Evolutionary conservation across 768 basidiomycete species (phyloP).

Genomic region (Gelatoporia subvermispora): DNA sequence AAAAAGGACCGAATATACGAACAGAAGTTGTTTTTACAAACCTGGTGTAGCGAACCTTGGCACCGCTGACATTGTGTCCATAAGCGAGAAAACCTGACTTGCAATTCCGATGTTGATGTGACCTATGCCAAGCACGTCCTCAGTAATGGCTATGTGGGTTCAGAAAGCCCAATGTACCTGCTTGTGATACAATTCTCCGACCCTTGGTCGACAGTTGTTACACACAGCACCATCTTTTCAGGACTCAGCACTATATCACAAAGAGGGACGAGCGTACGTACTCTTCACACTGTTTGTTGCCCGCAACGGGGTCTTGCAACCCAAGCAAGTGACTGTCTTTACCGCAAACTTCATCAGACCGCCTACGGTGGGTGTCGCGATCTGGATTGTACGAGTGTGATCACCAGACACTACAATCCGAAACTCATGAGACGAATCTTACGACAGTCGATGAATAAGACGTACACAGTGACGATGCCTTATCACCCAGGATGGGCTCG

Average conservation of each 20-base stretch:
- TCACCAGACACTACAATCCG: constrained; percentile 77
- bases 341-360: constrained; percentile 99
- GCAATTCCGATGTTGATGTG: constrained; percentile 62
- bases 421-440: constrained; percentile 2
- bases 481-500: constrained; percentile 94
- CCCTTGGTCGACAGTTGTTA: constrained; percentile 81
- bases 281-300: constrained; percentile 71
- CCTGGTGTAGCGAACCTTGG: constrained; percentile 96
- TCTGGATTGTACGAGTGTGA: constrained; percentile 92
- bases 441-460: constrained; percentile 5
- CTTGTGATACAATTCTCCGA: constrained; percentile 91
- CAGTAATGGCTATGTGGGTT: background rate
- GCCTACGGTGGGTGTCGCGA: constrained; percentile 93
- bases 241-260: background rate
- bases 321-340: constrained; percentile 90
- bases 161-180: constrained; percentile 43
- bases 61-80: constrained; percentile 99
- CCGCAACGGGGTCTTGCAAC: constrained; percentile 87
- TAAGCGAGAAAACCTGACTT: constrained; percentile 88
- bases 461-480: constrained; percentile 78
- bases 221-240: constrained; percentile 84
- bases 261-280: constrained; percentile 29
- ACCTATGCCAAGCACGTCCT: constrained; percentile 24
- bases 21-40: constrained; percentile 20
- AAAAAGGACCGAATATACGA: constrained; percentile 8